Evolutionary conservation across 1,284 basidiomycete species (phyloP), one percentile per base, ranked within the genome.

Genomic region (Ceratobasidium sp.): DNA sequence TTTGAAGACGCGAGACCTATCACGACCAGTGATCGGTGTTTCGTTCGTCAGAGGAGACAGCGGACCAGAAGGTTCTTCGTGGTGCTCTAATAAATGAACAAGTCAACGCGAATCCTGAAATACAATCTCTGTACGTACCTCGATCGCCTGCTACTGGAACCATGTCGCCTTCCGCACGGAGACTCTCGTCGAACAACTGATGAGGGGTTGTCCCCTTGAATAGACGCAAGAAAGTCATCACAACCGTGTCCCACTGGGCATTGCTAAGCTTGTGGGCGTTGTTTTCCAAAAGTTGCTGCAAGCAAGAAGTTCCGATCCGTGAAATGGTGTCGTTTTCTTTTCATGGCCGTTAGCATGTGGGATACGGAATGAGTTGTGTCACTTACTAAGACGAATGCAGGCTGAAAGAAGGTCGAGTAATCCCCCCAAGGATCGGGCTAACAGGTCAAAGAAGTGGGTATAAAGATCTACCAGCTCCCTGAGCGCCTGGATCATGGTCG

Each of bases 401-500:
- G 98, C 94, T 84, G 96, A 97, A 18, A 99, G 87, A 71, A 99
- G 88, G 83, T 99, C 97, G 80, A 99, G 85, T 58, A 99, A 87
- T 23, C 96, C 96, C 82, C 98, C 96, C 73, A 99, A 88, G 85
- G 95, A 94, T 64, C 93, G 90, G 83, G 97, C 96, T 82, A 99
- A 86, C 13, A 93, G 97, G 80, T 96, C 94, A 85, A 99, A 99
- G 87, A 97, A 98, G 86, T 92, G 95, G 1, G 98, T 98, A 86
- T 98, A 99, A 26, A 99, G 90, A 84, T 98, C 96, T 80, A 99
- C 95, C 80, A 99, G 89, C 85, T 99, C 96, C 49, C 98, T 91
- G 77, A 99, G 89, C 0, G 98, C 98, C 84, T 99, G 97, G 77
- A 99, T 99, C 93, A 99, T 97, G 1, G 98, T 99, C 9, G 98